Evolutionary conservation across 1,284 basidiomycete genomes (phyloP).

Genomic region (Cryptococcus sp.): DNA sequence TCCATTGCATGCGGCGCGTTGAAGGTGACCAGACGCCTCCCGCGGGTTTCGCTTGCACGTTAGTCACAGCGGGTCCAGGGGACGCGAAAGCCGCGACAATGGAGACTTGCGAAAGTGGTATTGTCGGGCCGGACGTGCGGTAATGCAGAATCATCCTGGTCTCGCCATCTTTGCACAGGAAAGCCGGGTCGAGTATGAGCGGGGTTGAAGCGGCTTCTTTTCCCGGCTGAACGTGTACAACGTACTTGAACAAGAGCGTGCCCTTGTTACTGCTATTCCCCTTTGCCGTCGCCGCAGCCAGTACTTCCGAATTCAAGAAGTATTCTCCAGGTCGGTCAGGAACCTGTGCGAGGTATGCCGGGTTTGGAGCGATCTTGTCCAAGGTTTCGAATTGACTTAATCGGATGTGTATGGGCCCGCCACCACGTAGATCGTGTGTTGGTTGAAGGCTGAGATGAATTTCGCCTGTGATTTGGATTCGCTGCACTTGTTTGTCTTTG

Average conservation of each 20-base stretch:
- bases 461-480: conserved; percentile 59
- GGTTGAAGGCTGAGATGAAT: conserved; percentile 45
- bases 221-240: conserved; percentile 54
- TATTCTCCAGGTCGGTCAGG: conserved; percentile 56
- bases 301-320: conserved; percentile 53
- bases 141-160: conserved; percentile 59
- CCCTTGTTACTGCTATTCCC: conserved; percentile 21
- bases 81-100: conserved; percentile 51
- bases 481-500: conserved; percentile 47
- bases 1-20: conserved; percentile 53
- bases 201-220: conserved; percentile 50
- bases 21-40: conserved; percentile 52
- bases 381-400: conserved; percentile 56
- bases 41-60: conserved; percentile 59
- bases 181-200: conserved; percentile 56
- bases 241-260: conserved; percentile 58
- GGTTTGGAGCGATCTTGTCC: conserved; percentile 59
- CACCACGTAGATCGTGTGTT: conserved; percentile 7
- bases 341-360: conserved; percentile 54
- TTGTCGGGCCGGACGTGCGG: conserved; percentile 35
- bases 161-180: conserved; percentile 57
- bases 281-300: conserved; percentile 34
- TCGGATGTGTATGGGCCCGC: conserved; percentile 51
- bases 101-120: conserved; percentile 39
- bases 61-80: conserved; percentile 46